Conservation (phyloP, 805 yeast species). For the Kodamaea neixiangensis region DNA sequence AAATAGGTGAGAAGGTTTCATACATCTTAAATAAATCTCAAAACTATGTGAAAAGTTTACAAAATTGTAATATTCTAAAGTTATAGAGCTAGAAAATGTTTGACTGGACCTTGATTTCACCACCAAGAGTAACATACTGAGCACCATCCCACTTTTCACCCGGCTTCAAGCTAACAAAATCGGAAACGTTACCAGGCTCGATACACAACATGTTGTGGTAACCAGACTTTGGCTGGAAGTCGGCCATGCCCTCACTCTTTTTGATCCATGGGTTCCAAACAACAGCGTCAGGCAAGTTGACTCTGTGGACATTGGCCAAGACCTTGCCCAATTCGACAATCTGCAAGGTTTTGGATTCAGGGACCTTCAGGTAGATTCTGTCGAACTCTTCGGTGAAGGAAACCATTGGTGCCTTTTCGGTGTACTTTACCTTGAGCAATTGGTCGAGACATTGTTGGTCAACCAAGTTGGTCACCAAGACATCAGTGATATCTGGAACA, state of each 20-base stretch:
- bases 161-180: slow-evolving; percentile 63
- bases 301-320: slow-evolving; percentile 63
- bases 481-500: slow-evolving; percentile 75
- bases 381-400: slow-evolving; percentile 79
- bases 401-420: slow-evolving; percentile 74
- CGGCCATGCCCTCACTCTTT: slow-evolving; percentile 80
- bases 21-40: not conserved
- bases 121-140: slow-evolving; percentile 60
- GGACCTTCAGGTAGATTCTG: slow-evolving; percentile 72
- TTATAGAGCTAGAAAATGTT: slow-evolving; percentile 29
- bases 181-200: slow-evolving; percentile 88
- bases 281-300: slow-evolving; percentile 67
- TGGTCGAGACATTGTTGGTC: slow-evolving; percentile 79
- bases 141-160: slow-evolving; percentile 76
- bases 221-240: slow-evolving; percentile 84
- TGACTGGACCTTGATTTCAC: slow-evolving; percentile 62
- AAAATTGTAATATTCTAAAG: not conserved
- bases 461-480: slow-evolving; percentile 73
- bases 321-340: slow-evolving; percentile 74
- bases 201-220: slow-evolving; percentile 88
- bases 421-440: slow-evolving; percentile 59
- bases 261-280: slow-evolving; percentile 98
- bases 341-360: slow-evolving; percentile 56
- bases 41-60: not conserved
- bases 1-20: too few species aligned